phyloP scores from a whole-genome alignment of 805 yeast species.

The Wickerhamiella bombiphila region DNA sequence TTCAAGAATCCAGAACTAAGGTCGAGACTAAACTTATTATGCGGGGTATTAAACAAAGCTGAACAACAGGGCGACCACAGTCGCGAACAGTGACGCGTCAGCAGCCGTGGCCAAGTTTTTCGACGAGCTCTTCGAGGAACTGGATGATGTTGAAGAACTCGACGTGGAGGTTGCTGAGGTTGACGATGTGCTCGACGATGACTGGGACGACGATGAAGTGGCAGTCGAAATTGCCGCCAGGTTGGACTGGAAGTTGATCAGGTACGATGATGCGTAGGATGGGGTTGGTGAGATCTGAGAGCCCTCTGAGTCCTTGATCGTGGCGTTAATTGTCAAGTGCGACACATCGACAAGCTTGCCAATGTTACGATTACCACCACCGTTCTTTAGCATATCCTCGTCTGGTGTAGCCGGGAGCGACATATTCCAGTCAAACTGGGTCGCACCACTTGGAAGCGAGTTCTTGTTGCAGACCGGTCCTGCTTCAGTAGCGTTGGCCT shows the following conservation, averaged over 20 bases:
- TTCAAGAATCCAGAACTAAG: too few species aligned
- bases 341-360: conserved; percentile 23
- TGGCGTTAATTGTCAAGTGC: conserved; percentile 18
- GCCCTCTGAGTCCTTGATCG: conserved; percentile 22
- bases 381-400: conserved; percentile 22
- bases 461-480: conserved; percentile 14
- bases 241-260: conserved; percentile 18
- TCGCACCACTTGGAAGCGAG: conserved; percentile 2
- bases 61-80: background rate
- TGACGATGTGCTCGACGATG: conserved; percentile 12
- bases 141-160: conserved; percentile 4
- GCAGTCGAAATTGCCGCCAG: conserved; percentile 8
- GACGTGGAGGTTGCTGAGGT: conserved; percentile 10
- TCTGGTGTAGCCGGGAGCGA: conserved; percentile 27
- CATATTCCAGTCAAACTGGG: conserved; percentile 13
- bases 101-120: conserved; percentile 10
- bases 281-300: conserved; percentile 13
- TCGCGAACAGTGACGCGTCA: conserved; percentile 2
- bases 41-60: background rate
- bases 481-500: conserved; percentile 10
- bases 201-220: conserved; percentile 8
- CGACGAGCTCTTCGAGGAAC: background rate
- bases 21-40: background rate
- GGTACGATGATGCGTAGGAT: conserved; percentile 14
- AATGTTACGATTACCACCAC: conserved; percentile 27